Evolutionary conservation across 2,329 filamentous ascomycete genomes (phyloP), one percentile per base, ranked within the genome.

Genomic region (Thielaviopsis ethacetica): DNA sequence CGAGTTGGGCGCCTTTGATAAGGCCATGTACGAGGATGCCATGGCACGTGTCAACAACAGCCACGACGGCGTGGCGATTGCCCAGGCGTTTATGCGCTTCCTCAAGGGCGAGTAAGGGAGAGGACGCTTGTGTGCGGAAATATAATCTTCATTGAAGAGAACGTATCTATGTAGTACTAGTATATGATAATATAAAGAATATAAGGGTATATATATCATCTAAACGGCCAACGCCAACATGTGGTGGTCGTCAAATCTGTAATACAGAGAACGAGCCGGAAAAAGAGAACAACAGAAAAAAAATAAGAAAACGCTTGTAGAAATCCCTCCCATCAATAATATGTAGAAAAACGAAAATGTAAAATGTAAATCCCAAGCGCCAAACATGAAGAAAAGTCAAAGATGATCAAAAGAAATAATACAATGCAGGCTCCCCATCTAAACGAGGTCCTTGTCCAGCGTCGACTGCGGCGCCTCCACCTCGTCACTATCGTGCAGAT

Each of bases 1-100:
- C 66, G 73, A 75, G 27, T 73, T 73, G 54, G 88, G 87, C 0
- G 75, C 93, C 22, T 86, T 95, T 63, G 82, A 91, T 59, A 81
- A 81, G 19, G 27, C 22, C 47, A 70, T 85, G 62, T 91, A 81
- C 64, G 71, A 81, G 59, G 85, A 88, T 64, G 87, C 80, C 26
- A 79, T 91, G 68, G 72, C 71, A 7, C 79, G 88, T 62, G 84
- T 84, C 1, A 73, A 73, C 9, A 75, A 82, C 38, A 74, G 80
- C 58, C 89, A 96, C 63, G 90, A 96, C 68, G 91, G 91, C 1
- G 75, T 93, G n/a, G 71, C 75, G 2, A 82, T 95, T 58, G 85
- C 82, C 0, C 75, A 78, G 63, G 84, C 82, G 0, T 94, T 96
- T 68, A 68, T 96, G 66, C 80, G 77, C 52, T 95, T 97, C 65